Base-by-base conservation (phyloP, 2,329 filamentous ascomycete genomes). In the Coniochaeta sp. region DNA sequence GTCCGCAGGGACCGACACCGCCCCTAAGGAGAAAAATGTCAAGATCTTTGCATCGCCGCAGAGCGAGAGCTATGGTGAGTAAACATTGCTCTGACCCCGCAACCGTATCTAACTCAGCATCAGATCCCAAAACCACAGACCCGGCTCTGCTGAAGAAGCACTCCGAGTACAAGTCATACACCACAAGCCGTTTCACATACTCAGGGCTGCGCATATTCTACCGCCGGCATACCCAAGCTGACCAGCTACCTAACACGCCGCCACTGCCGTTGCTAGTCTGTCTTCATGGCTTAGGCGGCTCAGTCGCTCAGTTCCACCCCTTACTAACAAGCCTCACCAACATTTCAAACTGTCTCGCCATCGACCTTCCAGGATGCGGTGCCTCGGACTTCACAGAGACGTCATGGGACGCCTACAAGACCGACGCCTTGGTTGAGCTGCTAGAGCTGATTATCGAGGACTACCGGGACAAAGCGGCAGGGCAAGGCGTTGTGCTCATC, bases 271-370 rank as follows among this genome's bases (percentile, higher is more conserved):
- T 99, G 9, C 72, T 97, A 3, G 91, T 97, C 40, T 96, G 95
- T 64, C 77, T 97, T 52, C 94, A 97, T 63, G 94, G 94, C 1
- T 77, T 97, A 9, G 94, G 92, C n/a, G 94, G 94, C 48, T 95
- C 89, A 1, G 79, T 91, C 22, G 86, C 90, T 10, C 94, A 97
- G 63, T 97, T 96, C 64, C 80, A 89, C 51, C 82, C 87, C 27
- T 72, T 97, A 5, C 71, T 97, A 14, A 86, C 83, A 18, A 94
- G 89, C 66, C 76, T 99, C 47, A 81, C 87, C 49, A 90, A 95
- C 63, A 74, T 91, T 48, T 90, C 88, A 12, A 86, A 91, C 47
- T 95, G 91, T 65, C 77, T 95, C 33, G 88, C 90, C 4, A 83
- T 97, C 56, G 94, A 99, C 65, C 76, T 96, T 4, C 92, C 94